Percentiles rank a stretch among this genome's conserved stretches.
Conservation (phyloP, 2,329 filamentous ascomycete species). For the Fusarium subglutinans region DNA sequence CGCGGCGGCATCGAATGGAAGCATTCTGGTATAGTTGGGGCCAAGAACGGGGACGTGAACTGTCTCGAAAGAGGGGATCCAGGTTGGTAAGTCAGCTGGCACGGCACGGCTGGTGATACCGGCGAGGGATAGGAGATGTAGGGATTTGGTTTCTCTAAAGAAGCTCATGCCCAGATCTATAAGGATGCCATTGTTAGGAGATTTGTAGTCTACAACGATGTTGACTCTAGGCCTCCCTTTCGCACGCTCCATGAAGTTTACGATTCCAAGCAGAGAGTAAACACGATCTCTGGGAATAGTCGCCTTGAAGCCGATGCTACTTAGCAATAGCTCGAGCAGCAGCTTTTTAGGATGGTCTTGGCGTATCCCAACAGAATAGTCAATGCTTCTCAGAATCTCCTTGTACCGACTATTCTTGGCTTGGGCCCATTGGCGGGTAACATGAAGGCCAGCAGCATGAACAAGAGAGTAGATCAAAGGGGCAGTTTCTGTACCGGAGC, state of each 20-base stretch:
- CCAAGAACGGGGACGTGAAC: constrained; percentile 26
- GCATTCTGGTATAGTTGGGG: not conserved
- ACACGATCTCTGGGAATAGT: constrained; percentile 36
- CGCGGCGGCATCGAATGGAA: not conserved
- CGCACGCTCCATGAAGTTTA: constrained; percentile 26
- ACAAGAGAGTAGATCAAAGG: not conserved
- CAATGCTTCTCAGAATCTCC: not conserved
- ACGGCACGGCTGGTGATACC: constrained; percentile 23
- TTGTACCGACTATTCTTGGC: not conserved
- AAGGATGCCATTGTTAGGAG: constrained; percentile 27
- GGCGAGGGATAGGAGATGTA: constrained; percentile 34
- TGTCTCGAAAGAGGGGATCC: constrained; percentile 37
- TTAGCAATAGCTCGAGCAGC: constrained; percentile 10
- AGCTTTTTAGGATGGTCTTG: not conserved
- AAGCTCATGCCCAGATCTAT: constrained; percentile 17
- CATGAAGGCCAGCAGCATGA: not conserved
- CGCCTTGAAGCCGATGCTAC: constrained; percentile 31
- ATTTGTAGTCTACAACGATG: constrained; percentile 31
- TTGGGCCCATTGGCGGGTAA: not conserved
- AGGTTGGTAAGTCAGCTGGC: constrained; percentile 21
- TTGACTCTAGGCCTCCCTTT: constrained; percentile 15
- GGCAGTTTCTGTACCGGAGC: not conserved
- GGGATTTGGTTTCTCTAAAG: constrained; percentile 25
- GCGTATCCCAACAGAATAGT: not conserved
- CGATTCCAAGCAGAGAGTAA: constrained; percentile 39